Evolutionary conservation across 2,329 filamentous ascomycete species (phyloP), one percentile per base, ranked within the genome.

Genomic region (Lachnellula hyalina): DNA sequence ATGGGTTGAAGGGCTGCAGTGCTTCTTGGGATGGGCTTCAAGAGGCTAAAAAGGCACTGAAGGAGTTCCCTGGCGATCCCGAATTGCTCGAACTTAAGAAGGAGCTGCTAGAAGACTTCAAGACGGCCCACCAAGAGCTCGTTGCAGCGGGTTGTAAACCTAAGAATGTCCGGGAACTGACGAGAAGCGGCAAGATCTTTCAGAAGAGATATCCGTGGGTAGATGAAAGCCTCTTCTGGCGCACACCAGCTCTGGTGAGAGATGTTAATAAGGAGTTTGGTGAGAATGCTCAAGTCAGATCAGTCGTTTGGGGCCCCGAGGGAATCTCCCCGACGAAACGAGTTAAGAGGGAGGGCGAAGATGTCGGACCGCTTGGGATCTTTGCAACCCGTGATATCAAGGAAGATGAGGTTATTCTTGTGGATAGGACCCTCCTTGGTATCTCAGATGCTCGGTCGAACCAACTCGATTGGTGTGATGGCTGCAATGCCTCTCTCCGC

Each of bases 121-220:
- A 46, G 17, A 55, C 59, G 2, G 36, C 51, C 21, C 15, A 55
- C n/a, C n/a, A 49, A 34, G 32, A 17, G 6, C 38, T 57, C 8
- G 52, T 38, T 9, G 40, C 25, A 3, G 23, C 34, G 28, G 47
- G 28, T 2, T 2, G 35, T 19, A 44, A 44, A 17, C 35, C 44
- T 3, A 15, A 51, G 11, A 21, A 35, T 35, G 21, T 60, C 1
- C 21, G 44, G 5, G 34, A 44, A 1, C 15, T 38, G 2, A 52
- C 48, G 4, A 40, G 61, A 9, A 52, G 14, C 2, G 64, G 64
- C 1, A 55, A 58, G 36, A 64, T 67, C 1, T 61, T 54, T 19
- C 58, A 61, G 44, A 63, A 59, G 21, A 57, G 47, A n/a, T 68
- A 68, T 32, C 65, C 65, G 5, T 67, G 64, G 65, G 40, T 67